These are phyloP conservation scores for Syzygium aqueum DNA, from an alignment of 345 rosid genomes.

Conservation along the genomic window DNA sequence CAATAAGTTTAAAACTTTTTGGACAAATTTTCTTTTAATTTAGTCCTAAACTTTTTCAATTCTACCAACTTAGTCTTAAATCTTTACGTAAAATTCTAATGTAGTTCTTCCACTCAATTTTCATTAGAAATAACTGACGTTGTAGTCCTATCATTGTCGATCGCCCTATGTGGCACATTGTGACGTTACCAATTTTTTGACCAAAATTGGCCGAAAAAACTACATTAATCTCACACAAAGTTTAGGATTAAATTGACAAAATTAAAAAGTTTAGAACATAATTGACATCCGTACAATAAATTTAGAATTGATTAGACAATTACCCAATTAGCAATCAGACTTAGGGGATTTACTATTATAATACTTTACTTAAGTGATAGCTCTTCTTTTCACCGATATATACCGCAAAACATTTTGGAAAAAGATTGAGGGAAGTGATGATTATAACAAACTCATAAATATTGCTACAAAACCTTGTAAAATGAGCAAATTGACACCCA, in stretches of 20 bases:
- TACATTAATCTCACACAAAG: background rate
- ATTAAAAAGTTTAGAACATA: background rate
- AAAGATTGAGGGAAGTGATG: background rate
- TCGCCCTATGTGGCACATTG: accelerated
- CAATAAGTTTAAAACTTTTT: no score
- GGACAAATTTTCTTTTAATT: background rate
- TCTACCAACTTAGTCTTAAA: background rate
- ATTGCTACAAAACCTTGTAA: background rate
- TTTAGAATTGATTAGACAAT: background rate
- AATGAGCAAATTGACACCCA: background rate
- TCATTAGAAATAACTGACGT: background rate
- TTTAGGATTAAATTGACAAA: background rate
- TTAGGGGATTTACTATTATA: background rate
- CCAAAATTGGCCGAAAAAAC: background rate
- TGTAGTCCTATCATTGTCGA: accelerated
- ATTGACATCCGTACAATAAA: background rate
- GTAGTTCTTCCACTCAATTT: background rate
- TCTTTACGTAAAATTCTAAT: background rate
- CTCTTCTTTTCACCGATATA: background rate
- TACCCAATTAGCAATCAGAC: background rate
- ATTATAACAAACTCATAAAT: background rate
- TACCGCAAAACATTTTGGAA: background rate
- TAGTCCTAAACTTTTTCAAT: background rate
- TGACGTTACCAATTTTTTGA: background rate
- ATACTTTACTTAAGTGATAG: background rate